Percentiles rank a stretch among this genome's conserved stretches.
These are phyloP conservation scores for Tranzscheliella williamsii DNA, from an alignment of 1,284 basidiomycete species.

Conservation along the genomic window DNA sequence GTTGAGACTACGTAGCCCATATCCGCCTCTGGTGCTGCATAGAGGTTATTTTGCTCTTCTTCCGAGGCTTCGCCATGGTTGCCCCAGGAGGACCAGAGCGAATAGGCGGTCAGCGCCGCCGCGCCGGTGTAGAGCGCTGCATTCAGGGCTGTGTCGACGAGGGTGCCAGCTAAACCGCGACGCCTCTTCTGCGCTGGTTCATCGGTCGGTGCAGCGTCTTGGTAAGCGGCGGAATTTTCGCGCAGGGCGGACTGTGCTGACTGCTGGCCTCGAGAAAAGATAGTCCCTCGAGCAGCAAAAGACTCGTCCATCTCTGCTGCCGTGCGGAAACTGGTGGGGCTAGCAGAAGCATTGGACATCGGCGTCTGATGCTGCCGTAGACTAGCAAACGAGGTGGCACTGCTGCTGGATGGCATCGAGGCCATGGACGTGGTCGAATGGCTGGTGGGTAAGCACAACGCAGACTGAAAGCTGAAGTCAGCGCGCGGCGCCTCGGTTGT, in stretches of 20 bases:
- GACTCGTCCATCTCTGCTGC: constrained; percentile 18
- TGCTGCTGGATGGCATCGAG: constrained; percentile 21
- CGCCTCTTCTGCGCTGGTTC: constrained; percentile 34
- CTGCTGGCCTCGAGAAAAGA: constrained; percentile 24
- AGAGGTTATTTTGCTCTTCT: constrained; percentile 13
- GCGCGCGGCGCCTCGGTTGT: constrained; percentile 1
- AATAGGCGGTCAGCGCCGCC: constrained; percentile 45
- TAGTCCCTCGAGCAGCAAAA: constrained; percentile 7
- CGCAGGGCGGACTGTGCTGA: constrained; percentile 14
- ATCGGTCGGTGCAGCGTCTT: constrained; percentile 3
- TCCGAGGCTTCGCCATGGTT: constrained; percentile 17
- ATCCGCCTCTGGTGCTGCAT: too few relatives aligned
- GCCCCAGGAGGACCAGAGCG: constrained; percentile 44
- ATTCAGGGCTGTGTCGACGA: constrained; percentile 41
- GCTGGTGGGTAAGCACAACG: constrained; percentile 12
- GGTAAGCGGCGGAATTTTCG: constrained; percentile 6
- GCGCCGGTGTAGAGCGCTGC: constrained; percentile 47
- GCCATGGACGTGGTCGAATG: constrained; percentile 12
- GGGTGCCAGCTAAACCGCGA: constrained; percentile 37
- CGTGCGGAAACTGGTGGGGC: constrained; percentile 24
- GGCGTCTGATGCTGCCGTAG: constrained; percentile 21
- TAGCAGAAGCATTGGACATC: constrained; percentile 6
- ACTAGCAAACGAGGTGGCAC: constrained; percentile 12
- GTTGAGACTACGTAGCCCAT: constrained; percentile 19
- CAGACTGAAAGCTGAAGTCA: constrained; percentile 27